phyloP scores from a whole-genome alignment of 352 stramenopile genomes.

The Pythium apleroticum region DNA sequence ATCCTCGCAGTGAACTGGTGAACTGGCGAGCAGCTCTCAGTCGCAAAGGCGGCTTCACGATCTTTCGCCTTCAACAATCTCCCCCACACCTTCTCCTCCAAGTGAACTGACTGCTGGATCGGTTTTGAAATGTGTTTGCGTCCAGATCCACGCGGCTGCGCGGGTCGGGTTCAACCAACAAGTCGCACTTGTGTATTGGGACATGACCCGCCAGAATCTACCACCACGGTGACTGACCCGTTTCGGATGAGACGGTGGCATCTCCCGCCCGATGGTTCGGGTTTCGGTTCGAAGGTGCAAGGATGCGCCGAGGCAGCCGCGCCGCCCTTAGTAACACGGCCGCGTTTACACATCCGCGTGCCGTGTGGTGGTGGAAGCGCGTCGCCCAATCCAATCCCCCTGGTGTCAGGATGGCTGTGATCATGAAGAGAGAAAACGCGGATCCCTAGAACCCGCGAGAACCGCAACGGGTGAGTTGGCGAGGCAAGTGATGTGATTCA shows the following conservation, averaged over 20 bases:
- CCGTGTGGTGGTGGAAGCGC: too few species aligned
- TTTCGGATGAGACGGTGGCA: slow-evolving; percentile 11
- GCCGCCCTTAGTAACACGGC: neutral
- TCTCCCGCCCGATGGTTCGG: slow-evolving; percentile 12
- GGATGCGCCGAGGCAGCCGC: slow-evolving; percentile 10
- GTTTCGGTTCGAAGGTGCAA: slow-evolving; percentile 23
- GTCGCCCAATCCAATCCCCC: too few species aligned
- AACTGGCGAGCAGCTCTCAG: slow-evolving; percentile 24
- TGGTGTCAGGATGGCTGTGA: neutral
- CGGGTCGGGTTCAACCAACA: neutral
- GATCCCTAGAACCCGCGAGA: too few species aligned
- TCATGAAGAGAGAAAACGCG: neutral
- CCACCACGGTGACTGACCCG: neutral
- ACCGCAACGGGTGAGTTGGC: too few species aligned
- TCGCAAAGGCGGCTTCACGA: slow-evolving; percentile 8
- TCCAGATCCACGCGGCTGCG: slow-evolving; percentile 20
- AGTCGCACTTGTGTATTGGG: neutral
- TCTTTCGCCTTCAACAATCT: slow-evolving; percentile 28
- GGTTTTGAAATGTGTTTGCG: slow-evolving; percentile 20
- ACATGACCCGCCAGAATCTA: slow-evolving; percentile 1
- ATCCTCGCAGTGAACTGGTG: neutral
- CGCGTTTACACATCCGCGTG: neutral
- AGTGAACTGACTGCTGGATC: slow-evolving; percentile 25
- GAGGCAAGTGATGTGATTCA: neutral
- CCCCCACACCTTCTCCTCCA: neutral